Base-by-base conservation (phyloP, 352 stramenopile genomes). In the Phytopythium kandeliae region DNA sequence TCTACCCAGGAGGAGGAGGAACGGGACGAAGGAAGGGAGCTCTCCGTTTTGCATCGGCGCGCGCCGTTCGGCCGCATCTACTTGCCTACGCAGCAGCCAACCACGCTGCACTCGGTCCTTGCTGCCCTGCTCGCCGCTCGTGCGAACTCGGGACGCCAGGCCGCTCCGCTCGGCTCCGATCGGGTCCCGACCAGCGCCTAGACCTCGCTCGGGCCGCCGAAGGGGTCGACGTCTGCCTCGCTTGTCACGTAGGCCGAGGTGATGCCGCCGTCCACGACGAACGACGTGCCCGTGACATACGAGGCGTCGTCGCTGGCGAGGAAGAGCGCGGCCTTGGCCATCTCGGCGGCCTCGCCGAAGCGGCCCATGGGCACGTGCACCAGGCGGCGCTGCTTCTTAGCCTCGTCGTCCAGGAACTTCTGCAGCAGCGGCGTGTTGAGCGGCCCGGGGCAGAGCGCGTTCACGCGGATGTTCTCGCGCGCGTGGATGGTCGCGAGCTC, bases 211-310 rank as follows among this genome's bases (percentile, higher is more conserved):
- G 84, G 84, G 22, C 84, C 84, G 37, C 84, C 74, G 48, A 95
- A 95, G 4, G 84, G 81, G 55, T 95, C 82, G 28, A 95, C 74
- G 19, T 81, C 55, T 6, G 66, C 60, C 57, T 95, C 84, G 52
- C 77, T 89, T 17, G 84, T 95, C 36, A 92, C 84, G 58, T 95
- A 95, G 19, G 79, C 81, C 38, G 80, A 81, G 35, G 83, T 92
- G 57, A 95, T 94, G 24, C 85, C 85, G n/a, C 85, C 85, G 42
- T 96, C 85, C 46, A 96, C 84, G 21, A 92, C 72, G 35, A 96
- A 92, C 31, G 80, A 89, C 59, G 81, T 83, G 53, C 85, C 85
- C 13, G 85, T 96, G 50, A 94, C 80, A 63, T 92, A 96, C 36
- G 84, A 93, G 35, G 84, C 65, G 42, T 93, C 83, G 42, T 92